Evolutionary conservation across 805 yeast genomes (phyloP).

Genomic region (Cyberlindnera xylosilytica): DNA sequence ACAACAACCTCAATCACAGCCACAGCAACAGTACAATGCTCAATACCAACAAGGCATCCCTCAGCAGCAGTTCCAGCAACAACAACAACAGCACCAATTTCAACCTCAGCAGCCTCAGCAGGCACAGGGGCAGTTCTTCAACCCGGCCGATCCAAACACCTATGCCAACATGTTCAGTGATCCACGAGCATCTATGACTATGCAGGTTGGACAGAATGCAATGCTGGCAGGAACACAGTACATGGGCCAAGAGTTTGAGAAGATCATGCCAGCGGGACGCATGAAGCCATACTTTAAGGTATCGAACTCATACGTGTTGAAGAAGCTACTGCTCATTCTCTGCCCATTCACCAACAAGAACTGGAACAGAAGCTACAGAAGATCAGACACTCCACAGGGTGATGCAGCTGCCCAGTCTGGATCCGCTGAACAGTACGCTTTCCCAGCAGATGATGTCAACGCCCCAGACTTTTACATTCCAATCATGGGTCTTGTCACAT

Average conservation of each 20-base stretch:
- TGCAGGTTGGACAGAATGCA: slow-evolving; percentile 85
- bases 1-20: slow-evolving; percentile 12
- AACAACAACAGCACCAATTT: slow-evolving; percentile 3
- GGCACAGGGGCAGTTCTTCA: slow-evolving; percentile 17
- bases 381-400: slow-evolving; percentile 31
- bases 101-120: slow-evolving; percentile 15
- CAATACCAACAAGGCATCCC: background rate
- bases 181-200: slow-evolving; percentile 79
- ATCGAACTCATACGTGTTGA: slow-evolving; percentile 79
- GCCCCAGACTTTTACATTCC: slow-evolving; percentile 98
- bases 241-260: slow-evolving; percentile 58
- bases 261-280: slow-evolving; percentile 47
- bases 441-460: slow-evolving; percentile 83
- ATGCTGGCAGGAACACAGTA: slow-evolving; percentile 78
- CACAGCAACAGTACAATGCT: background rate
- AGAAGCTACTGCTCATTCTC: slow-evolving; percentile 67
- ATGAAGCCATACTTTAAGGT: slow-evolving; percentile 89
- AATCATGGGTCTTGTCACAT: slow-evolving; percentile 85
- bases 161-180: slow-evolving; percentile 54
- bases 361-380: slow-evolving; percentile 62
- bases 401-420: slow-evolving; percentile 1
- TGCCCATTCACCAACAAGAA: slow-evolving; percentile 84
- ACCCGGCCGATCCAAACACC: slow-evolving; percentile 1
- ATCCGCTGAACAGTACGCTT: slow-evolving; percentile 44
- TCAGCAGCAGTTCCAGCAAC: slow-evolving; percentile 13